Conservation (phyloP, 352 stramenopile genomes). For the Bremia lactucae region DNA sequence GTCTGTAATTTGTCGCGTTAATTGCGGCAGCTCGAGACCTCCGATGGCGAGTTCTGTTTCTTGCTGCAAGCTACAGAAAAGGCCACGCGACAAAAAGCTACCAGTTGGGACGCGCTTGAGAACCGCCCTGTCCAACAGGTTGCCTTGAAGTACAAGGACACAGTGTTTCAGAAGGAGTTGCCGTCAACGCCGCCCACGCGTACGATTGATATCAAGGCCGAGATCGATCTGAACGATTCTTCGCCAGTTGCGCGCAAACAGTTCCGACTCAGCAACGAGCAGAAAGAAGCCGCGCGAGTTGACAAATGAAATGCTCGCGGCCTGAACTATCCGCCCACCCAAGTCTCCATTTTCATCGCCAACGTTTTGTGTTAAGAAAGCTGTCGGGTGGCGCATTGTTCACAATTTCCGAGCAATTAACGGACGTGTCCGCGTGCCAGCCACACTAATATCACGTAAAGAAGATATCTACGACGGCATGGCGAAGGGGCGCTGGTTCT, state of each 20-base stretch:
- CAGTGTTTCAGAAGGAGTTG: background rate
- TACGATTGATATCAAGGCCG: no score
- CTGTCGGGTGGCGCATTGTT: background rate
- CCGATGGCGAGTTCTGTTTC: constrained; percentile 7
- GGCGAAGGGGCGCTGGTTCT: background rate
- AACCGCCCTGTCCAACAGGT: background rate
- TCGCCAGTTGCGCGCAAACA: background rate
- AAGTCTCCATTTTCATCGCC: no score
- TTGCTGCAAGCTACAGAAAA: background rate
- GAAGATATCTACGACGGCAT: constrained; percentile 3
- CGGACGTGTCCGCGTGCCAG: background rate
- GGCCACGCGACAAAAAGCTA: background rate
- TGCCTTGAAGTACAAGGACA: background rate
- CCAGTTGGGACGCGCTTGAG: background rate
- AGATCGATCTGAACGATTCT: no score
- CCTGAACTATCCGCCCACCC: background rate
- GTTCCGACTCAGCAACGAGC: constrained; percentile 1
- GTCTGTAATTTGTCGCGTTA: no score
- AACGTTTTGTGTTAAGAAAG: constrained; percentile 1
- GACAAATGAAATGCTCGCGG: background rate
- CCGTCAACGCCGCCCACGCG: no score
- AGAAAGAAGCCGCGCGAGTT: background rate
- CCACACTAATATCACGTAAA: background rate
- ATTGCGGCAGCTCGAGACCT: background rate
- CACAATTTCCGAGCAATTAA: constrained; percentile 5